These are phyloP conservation scores for Letharia lupina DNA, from an alignment of 495 filamentous ascomycete species.

Conservation along the genomic window DNA sequence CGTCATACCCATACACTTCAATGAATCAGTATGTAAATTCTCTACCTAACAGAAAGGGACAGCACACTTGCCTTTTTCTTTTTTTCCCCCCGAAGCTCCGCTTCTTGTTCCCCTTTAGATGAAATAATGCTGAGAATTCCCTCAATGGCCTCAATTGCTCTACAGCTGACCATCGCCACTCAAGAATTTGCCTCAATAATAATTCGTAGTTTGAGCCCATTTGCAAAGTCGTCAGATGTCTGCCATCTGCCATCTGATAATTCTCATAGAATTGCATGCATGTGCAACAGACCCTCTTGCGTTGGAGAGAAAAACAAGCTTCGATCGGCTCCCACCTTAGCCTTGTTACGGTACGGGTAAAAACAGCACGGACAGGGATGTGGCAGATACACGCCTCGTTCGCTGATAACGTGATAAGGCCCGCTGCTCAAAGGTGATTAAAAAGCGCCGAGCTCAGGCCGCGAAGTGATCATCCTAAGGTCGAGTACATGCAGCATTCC, in stretches of 20 bases:
- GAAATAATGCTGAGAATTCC: background rate
- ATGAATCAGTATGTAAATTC: background rate
- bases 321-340: slow-evolving; percentile 7
- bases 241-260: background rate
- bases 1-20: background rate
- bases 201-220: background rate
- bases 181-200: background rate
- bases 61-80: background rate
- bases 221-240: no score
- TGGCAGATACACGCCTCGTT: background rate
- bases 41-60: background rate
- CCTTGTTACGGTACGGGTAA: slow-evolving; percentile 10
- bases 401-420: slow-evolving; percentile 8
- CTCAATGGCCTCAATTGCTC: slow-evolving; percentile 12
- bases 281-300: background rate
- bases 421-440: background rate
- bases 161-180: background rate
- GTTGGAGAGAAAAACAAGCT: slow-evolving; percentile 7
- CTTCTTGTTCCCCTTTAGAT: background rate
- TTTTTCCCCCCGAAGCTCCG: background rate
- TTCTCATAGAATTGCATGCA: background rate
- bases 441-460: slow-evolving; percentile 15
- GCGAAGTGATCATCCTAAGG: background rate
- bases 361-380: background rate
- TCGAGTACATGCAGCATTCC: background rate